Percentiles rank a stretch among this genome's conserved stretches.
Conservation (phyloP, 2,329 filamentous ascomycete species). For the Paecilomyces fulvus region DNA sequence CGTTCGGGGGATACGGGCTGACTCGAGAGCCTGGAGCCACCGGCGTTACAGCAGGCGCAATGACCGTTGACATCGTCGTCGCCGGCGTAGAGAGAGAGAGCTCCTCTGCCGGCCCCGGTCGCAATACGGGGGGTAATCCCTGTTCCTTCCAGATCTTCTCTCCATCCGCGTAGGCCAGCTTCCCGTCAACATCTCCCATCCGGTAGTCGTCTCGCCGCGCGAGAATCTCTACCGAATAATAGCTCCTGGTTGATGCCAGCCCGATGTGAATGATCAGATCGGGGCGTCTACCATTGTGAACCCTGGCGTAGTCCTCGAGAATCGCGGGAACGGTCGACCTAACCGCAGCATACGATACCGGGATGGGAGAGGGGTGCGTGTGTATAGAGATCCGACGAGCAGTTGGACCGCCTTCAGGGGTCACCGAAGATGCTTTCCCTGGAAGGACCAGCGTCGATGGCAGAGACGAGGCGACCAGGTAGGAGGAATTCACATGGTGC, state of each 20-base stretch:
- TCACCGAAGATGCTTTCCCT: conserved; percentile 7
- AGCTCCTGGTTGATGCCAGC: conserved; percentile 58
- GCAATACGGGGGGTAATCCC: conserved; percentile 43
- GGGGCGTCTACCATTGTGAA: conserved; percentile 36
- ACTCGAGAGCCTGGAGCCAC: conserved; percentile 1
- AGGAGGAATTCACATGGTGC: conserved; percentile 69
- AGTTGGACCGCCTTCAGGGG: conserved; percentile 10
- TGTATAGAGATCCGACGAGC: conserved; percentile 29
- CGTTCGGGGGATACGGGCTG: conserved; percentile 22
- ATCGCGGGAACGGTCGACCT: conserved; percentile 56
- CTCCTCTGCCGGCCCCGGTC: conserved; percentile 34
- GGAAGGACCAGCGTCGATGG: conserved; percentile 52
- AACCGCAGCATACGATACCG: conserved; percentile 62
- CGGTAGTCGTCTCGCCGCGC: conserved; percentile 66
- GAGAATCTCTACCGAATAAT: conserved; percentile 63
- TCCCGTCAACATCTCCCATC: conserved; percentile 60
- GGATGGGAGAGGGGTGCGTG: conserved; percentile 57
- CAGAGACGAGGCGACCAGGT: conserved; percentile 65
- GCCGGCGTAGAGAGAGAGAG: conserved; percentile 2
- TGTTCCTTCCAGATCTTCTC: conserved; percentile 47
- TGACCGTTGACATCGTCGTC: neutral
- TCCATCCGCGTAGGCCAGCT: conserved; percentile 33
- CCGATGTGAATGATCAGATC: conserved; percentile 72
- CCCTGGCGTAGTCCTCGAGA: conserved; percentile 40
- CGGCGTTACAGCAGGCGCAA: neutral